A percentile compares a stretch with the other conserved stretches of the same genome.
phyloP scores from a whole-genome alignment of 2,329 filamentous ascomycete species.

The Colletotrichum tanaceti region DNA sequence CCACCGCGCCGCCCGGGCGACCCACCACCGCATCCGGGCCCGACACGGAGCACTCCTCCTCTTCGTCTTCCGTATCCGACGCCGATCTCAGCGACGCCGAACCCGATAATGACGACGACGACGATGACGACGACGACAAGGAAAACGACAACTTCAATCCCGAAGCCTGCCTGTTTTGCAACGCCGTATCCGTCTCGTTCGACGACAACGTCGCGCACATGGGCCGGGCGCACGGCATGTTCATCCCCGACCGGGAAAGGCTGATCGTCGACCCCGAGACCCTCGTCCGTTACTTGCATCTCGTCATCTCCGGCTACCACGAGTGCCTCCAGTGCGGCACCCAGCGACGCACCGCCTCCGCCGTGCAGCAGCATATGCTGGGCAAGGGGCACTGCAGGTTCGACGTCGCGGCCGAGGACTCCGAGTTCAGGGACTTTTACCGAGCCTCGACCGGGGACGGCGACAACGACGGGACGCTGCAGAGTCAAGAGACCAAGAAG shows the following conservation, averaged over 20 bases:
- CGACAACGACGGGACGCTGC: neutral
- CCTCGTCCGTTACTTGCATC: slow-evolving; percentile 59
- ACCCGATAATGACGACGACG: neutral
- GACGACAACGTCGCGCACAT: slow-evolving; percentile 59
- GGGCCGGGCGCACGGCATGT: slow-evolving; percentile 59
- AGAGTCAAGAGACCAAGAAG: neutral
- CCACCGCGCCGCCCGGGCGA: neutral
- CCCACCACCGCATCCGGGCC: neutral
- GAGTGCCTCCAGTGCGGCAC: slow-evolving; percentile 65
- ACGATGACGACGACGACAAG: neutral
- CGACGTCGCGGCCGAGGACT: slow-evolving; percentile 49
- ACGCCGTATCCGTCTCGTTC: slow-evolving; percentile 45
- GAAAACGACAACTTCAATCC: slow-evolving; percentile 43
- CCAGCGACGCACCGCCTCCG: slow-evolving; percentile 55
- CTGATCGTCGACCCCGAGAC: slow-evolving; percentile 60
- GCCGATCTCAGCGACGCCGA: neutral
- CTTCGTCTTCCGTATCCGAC: slow-evolving; percentile 23
- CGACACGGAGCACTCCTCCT: slow-evolving; percentile 25
- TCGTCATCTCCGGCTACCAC: slow-evolving; percentile 59
- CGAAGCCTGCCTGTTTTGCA: slow-evolving; percentile 58
- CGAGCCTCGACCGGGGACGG: slow-evolving; percentile 43
- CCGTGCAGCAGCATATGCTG: slow-evolving; percentile 63
- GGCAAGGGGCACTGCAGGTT: slow-evolving; percentile 61
- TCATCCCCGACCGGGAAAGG: slow-evolving; percentile 52
- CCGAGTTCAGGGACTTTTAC: slow-evolving; percentile 57